phyloP scores from a whole-genome alignment of 192 early-diverging fungal species.

The Rhizoclosmatium sp. region DNA sequence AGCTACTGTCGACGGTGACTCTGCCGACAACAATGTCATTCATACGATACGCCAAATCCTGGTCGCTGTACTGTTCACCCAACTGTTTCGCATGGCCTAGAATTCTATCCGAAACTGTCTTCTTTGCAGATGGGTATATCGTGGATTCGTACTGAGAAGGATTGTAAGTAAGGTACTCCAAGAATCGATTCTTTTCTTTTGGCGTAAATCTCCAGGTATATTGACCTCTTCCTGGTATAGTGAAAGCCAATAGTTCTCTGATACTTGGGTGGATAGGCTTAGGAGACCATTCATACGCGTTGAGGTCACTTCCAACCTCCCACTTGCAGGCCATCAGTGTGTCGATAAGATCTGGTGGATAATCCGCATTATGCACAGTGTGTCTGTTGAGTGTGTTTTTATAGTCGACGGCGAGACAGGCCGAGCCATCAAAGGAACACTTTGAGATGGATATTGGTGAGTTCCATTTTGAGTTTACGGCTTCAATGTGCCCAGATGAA shows the following conservation, averaged over 20 bases:
- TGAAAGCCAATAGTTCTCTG: neutral
- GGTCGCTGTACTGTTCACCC: too few species aligned
- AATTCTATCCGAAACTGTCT: too few species aligned
- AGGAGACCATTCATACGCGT: neutral
- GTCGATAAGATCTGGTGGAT: neutral
- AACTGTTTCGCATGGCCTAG: too few species aligned
- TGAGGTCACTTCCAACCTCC: neutral
- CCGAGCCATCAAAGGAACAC: neutral
- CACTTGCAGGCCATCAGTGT: neutral
- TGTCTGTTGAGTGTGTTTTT: constrained; percentile 14
- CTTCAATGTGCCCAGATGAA: neutral
- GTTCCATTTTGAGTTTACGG: neutral
- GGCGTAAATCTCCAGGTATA: neutral
- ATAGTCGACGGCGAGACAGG: neutral
- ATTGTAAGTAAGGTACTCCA: neutral
- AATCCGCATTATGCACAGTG: neutral
- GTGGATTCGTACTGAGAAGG: neutral
- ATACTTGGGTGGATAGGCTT: neutral
- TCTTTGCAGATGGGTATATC: too few species aligned
- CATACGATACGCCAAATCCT: too few species aligned
- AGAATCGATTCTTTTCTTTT: neutral
- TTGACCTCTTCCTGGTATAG: neutral
- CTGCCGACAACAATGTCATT: too few species aligned
- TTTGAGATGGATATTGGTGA: neutral
- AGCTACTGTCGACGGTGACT: too few species aligned